Evolutionary conservation across 169 alveolate genomes (phyloP).

Genomic region (Plasmodium yoelii): DNA sequence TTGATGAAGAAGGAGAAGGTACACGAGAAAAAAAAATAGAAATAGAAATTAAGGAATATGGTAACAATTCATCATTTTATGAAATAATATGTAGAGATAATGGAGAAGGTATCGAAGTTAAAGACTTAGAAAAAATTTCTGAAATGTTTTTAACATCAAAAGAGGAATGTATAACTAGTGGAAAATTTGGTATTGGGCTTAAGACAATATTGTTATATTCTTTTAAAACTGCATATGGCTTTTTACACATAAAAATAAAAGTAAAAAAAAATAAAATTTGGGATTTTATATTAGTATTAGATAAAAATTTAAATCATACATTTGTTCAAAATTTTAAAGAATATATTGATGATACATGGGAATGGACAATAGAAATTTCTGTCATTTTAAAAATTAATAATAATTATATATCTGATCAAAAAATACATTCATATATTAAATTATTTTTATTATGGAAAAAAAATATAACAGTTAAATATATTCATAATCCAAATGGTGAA

Average conservation of each 20-base stretch:
- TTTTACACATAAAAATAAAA: constrained; percentile 70
- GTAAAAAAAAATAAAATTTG: constrained; percentile 71
- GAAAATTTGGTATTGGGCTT: constrained; percentile 76
- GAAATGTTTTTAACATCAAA: constrained; percentile 76
- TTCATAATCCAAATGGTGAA: constrained; percentile 5
- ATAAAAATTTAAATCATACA: constrained; percentile 72
- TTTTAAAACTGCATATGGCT: constrained; percentile 74
- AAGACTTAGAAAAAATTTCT: constrained; percentile 72
- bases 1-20: neutral
- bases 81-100: constrained; percentile 76
- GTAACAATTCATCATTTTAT: constrained; percentile 43
- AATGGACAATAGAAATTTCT: constrained; percentile 75
- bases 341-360: constrained; percentile 57
- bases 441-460: constrained; percentile 70
- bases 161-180: constrained; percentile 57
- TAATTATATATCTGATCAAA: constrained; percentile 36
- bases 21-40: constrained; percentile 35
- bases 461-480: constrained; percentile 46
- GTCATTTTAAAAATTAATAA: constrained; percentile 60
- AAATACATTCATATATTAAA: constrained; percentile 53
- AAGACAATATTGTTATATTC: constrained; percentile 70
- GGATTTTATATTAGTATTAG: constrained; percentile 75
- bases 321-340: constrained; percentile 75
- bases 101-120: constrained; percentile 66
- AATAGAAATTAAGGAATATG: constrained; percentile 51